phyloP scores from a whole-genome alignment of 768 basidiomycete species.

The Pholiota molesta region DNA sequence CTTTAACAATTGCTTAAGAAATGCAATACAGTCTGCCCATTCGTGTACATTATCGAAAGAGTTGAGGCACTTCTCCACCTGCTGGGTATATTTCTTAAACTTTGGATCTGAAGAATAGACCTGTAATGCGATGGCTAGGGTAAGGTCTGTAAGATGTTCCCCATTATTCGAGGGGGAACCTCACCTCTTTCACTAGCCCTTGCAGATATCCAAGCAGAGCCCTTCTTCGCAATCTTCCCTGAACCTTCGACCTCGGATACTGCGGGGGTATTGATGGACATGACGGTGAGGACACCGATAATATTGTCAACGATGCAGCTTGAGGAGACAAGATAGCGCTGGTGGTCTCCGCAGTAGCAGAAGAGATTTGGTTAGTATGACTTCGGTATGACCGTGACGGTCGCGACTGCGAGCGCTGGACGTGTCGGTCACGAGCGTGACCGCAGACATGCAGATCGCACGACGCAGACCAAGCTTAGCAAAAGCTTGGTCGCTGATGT shows the following conservation, averaged over 20 bases:
- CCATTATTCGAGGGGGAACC: conserved; percentile 21
- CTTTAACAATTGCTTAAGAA: conserved; percentile 92
- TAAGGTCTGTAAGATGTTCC: conserved; percentile 7
- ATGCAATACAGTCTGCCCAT: conserved; percentile 99
- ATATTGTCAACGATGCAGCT: not conserved
- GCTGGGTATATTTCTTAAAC: conserved; percentile 90
- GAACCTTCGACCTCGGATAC: conserved; percentile 35
- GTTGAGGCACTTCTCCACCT: conserved; percentile 90
- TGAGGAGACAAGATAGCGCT: not conserved
- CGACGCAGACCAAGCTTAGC: no score
- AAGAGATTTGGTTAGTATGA: not conserved
- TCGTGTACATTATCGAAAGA: conserved; percentile 96
- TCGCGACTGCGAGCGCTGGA: not conserved
- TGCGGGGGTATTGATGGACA: conserved; percentile 27
- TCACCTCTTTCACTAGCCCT: conserved; percentile 54
- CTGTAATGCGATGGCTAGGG: conserved; percentile 51
- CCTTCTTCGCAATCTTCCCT: conserved; percentile 38
- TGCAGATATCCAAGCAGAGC: conserved; percentile 42
- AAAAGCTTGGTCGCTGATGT: no score
- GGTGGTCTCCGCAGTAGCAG: not conserved
- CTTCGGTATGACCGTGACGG: not conserved
- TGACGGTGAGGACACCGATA: not conserved
- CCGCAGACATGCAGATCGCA: not conserved
- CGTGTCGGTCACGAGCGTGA: conserved; percentile 15
- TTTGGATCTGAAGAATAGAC: conserved; percentile 81